Conservation (phyloP, 2,329 filamentous ascomycete species). For the Aspergillus sojae region DNA sequence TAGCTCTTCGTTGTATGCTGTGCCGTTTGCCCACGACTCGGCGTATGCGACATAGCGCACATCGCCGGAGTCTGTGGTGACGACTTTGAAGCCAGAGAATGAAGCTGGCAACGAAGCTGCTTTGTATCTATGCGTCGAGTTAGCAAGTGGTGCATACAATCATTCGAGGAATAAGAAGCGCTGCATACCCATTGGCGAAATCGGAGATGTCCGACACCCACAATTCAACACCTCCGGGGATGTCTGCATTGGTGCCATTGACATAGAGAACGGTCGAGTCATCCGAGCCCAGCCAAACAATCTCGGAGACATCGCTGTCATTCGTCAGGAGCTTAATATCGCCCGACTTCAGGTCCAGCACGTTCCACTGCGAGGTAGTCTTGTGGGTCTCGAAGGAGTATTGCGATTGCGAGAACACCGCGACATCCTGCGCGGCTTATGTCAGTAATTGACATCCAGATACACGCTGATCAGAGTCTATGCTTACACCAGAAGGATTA, state of each 20-base stretch:
- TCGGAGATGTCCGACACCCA: slow-evolving; percentile 40
- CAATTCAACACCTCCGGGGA: slow-evolving; percentile 43
- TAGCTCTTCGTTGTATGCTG: slow-evolving; percentile 67
- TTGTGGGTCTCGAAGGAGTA: slow-evolving; percentile 80
- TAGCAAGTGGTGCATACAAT: neutral
- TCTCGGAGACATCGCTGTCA: slow-evolving; percentile 67
- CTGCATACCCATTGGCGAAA: slow-evolving; percentile 36
- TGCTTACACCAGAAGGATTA: slow-evolving; percentile 43
- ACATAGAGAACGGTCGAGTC: slow-evolving; percentile 63
- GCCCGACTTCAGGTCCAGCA: slow-evolving; percentile 70
- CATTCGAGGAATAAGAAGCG: neutral
- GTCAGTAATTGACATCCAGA: slow-evolving; percentile 1
- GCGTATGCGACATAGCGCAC: slow-evolving; percentile 60
- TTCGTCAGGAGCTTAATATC: slow-evolving; percentile 68
- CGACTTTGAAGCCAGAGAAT: slow-evolving; percentile 43
- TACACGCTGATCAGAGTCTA: neutral
- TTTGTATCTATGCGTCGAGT: slow-evolving; percentile 35
- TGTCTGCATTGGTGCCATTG: slow-evolving; percentile 47
- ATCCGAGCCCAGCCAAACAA: slow-evolving; percentile 73
- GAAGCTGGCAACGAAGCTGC: slow-evolving; percentile 41
- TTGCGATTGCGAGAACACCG: slow-evolving; percentile 62
- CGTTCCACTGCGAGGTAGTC: slow-evolving; percentile 63
- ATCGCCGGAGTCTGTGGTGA: slow-evolving; percentile 42
- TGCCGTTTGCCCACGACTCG: slow-evolving; percentile 67
- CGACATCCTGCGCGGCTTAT: slow-evolving; percentile 38